phyloP scores from a whole-genome alignment of 495 filamentous ascomycete species.

The Pyrenula massariospora region DNA sequence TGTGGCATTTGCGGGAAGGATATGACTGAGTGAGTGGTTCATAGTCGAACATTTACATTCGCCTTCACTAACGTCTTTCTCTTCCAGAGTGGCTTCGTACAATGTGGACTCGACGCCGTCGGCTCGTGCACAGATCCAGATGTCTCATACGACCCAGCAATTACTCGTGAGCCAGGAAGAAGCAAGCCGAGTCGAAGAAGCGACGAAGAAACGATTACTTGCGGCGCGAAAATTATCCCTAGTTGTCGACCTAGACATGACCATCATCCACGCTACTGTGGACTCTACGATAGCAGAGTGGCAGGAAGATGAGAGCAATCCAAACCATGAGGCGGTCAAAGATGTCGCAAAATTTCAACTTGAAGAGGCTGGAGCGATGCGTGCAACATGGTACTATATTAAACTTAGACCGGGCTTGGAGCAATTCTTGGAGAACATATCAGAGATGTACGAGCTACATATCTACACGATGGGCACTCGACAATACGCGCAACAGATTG shows the following conservation, averaged over 20 bases:
- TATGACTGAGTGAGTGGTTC: slow-evolving; percentile 64
- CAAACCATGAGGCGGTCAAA: slow-evolving; percentile 84
- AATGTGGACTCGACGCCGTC: slow-evolving; percentile 48
- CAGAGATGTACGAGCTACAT: slow-evolving; percentile 82
- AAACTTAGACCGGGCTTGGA: slow-evolving; percentile 90
- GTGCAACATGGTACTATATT: slow-evolving; percentile 88
- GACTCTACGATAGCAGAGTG: slow-evolving; percentile 94
- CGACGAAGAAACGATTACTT: slow-evolving; percentile 73
- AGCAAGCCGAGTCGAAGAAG: slow-evolving; percentile 70
- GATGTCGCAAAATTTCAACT: slow-evolving; percentile 82
- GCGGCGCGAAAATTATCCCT: slow-evolving; percentile 72
- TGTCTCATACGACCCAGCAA: slow-evolving; percentile 79
- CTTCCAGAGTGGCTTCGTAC: slow-evolving; percentile 21
- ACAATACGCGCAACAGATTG: slow-evolving; percentile 84
- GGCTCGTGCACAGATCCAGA: slow-evolving; percentile 78
- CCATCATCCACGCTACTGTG: slow-evolving; percentile 95
- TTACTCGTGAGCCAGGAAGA: slow-evolving; percentile 64
- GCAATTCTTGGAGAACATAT: slow-evolving; percentile 68
- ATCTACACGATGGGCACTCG: slow-evolving; percentile 99
- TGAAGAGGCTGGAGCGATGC: slow-evolving; percentile 63
- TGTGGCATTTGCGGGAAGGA: slow-evolving; percentile 92
- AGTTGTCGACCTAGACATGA: slow-evolving; percentile 96
- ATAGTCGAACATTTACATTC: background rate
- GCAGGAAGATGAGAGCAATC: slow-evolving; percentile 76
- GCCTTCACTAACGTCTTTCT: background rate